Evolutionary conservation across 352 stramenopile genomes (phyloP).

Genomic region (Thraustotheca clavata): DNA sequence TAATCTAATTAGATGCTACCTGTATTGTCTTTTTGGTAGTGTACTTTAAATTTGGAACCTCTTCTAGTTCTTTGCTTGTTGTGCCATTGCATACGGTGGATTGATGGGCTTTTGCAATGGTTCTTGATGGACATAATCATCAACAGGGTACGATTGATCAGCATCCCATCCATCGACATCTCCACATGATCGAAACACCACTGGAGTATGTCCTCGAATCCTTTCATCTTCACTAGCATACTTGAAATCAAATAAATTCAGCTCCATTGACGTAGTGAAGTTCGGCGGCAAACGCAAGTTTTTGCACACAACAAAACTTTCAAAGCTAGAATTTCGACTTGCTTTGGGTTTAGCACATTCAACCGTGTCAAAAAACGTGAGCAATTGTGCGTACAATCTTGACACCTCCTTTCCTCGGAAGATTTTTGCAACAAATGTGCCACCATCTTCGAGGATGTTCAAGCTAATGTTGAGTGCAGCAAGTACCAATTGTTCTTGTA

Average conservation of each 20-base stretch:
- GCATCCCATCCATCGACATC: slow-evolving; percentile 74
- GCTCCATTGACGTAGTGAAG: slow-evolving; percentile 55
- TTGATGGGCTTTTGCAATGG: slow-evolving; percentile 82
- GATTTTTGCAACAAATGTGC: slow-evolving; percentile 80
- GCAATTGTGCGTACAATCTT: slow-evolving; percentile 61
- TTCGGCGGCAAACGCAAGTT: slow-evolving; percentile 42
- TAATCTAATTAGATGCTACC: no score
- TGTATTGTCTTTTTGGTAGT: background rate
- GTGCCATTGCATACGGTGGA: slow-evolving; percentile 67
- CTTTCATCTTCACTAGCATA: slow-evolving; percentile 40
- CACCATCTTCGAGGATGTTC: slow-evolving; percentile 54
- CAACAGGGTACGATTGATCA: slow-evolving; percentile 75
- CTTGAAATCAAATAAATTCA: slow-evolving; percentile 55
- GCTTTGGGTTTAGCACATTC: slow-evolving; percentile 78
- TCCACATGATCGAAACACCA: slow-evolving; percentile 61
- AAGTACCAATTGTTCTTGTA: slow-evolving; percentile 72
- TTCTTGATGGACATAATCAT: slow-evolving; percentile 53
- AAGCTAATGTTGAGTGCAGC: slow-evolving; percentile 72
- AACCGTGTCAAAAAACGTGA: slow-evolving; percentile 57
- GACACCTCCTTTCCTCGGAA: slow-evolving; percentile 77
- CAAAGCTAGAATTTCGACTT: slow-evolving; percentile 78
- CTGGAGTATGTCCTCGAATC: slow-evolving; percentile 27
- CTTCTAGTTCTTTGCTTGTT: slow-evolving; percentile 32
- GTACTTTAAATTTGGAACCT: background rate
- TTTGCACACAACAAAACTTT: slow-evolving; percentile 74